Conservation (phyloP, 2,329 filamentous ascomycete species). For the Colletotrichum higginsianum region DNA sequence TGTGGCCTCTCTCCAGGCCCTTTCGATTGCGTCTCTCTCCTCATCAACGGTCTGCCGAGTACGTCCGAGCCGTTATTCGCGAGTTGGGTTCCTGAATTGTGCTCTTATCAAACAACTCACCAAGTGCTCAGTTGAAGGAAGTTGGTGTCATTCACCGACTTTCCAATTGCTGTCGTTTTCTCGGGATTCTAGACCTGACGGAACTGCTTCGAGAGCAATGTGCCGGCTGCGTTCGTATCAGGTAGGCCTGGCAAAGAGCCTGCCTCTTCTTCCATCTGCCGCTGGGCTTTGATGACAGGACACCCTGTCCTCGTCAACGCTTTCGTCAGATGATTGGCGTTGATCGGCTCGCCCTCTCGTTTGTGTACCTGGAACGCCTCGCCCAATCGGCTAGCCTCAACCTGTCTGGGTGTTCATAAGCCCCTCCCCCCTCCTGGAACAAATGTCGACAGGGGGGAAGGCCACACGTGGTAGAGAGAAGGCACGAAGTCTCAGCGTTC, state of each 20-base stretch:
- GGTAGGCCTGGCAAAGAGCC: not conserved
- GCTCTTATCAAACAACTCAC: not conserved
- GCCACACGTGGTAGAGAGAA: constrained; percentile 32
- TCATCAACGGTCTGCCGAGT: not conserved
- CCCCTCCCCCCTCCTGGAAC: constrained; percentile 12
- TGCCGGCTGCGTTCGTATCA: constrained; percentile 14
- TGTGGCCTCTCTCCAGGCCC: not conserved
- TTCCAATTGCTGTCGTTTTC: not conserved
- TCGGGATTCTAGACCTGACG: not conserved
- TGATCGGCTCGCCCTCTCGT: constrained; percentile 2
- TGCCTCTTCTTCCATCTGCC: not conserved
- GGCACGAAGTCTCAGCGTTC: constrained; percentile 26
- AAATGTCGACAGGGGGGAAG: constrained; percentile 25
- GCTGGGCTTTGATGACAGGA: not conserved
- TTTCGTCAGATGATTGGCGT: constrained; percentile 37
- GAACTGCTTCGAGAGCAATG: constrained; percentile 1
- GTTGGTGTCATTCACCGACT: not conserved
- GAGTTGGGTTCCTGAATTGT: not conserved
- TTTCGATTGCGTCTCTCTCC: constrained; percentile 8
- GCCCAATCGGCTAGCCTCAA: constrained; percentile 22
- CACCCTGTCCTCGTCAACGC: constrained; percentile 10
- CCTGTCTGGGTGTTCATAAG: constrained; percentile 8
- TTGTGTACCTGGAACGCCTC: constrained; percentile 10
- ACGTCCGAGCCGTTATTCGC: too few species aligned
- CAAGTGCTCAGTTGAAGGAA: not conserved